Evolutionary conservation across 495 filamentous ascomycete genomes (phyloP).

Genomic region (Penicillium antarcticum): DNA sequence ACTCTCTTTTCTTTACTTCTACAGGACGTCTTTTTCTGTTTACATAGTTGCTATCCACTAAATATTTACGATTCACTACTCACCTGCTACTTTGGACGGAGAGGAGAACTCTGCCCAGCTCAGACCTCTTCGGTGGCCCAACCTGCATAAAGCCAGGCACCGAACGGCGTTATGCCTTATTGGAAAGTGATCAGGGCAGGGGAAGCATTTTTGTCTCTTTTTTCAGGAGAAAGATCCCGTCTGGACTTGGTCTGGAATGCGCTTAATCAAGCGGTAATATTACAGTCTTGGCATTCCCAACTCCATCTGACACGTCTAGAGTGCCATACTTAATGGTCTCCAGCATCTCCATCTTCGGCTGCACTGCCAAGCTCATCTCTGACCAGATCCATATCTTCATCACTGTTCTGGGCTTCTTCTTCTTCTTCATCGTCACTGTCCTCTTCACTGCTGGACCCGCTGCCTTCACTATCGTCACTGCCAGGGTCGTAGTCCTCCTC

Average conservation of each 20-base stretch:
- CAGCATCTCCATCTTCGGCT: conserved; percentile 35
- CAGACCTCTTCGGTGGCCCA: too few species aligned
- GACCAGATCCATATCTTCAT: conserved; percentile 48
- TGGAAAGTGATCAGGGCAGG: too few species aligned
- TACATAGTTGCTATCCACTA: too few species aligned
- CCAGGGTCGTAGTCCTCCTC: conserved; percentile 90
- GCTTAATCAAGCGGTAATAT: conserved; percentile 24
- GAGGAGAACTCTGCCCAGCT: too few species aligned
- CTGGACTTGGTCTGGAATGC: conserved; percentile 28
- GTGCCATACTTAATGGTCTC: conserved; percentile 23
- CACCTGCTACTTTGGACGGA: too few species aligned
- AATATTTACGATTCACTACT: too few species aligned
- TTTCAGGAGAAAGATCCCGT: conserved; percentile 12
- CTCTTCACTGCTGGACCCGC: conserved; percentile 54
- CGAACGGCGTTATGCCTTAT: neutral
- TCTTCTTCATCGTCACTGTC: conserved; percentile 50
- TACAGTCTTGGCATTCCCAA: conserved; percentile 16
- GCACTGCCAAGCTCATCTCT: conserved; percentile 38
- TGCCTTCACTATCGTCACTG: conserved; percentile 71
- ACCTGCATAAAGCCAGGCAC: neutral
- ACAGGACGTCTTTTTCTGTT: too few species aligned
- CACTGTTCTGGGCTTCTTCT: conserved; percentile 41
- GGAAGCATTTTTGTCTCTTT: neutral
- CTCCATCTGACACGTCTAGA: neutral
- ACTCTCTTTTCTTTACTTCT: too few species aligned